A percentile compares a stretch with the other conserved stretches of the same genome.
Conservation (phyloP, 176 grass and related monocot genomes). For the Avena insularis region DNA sequence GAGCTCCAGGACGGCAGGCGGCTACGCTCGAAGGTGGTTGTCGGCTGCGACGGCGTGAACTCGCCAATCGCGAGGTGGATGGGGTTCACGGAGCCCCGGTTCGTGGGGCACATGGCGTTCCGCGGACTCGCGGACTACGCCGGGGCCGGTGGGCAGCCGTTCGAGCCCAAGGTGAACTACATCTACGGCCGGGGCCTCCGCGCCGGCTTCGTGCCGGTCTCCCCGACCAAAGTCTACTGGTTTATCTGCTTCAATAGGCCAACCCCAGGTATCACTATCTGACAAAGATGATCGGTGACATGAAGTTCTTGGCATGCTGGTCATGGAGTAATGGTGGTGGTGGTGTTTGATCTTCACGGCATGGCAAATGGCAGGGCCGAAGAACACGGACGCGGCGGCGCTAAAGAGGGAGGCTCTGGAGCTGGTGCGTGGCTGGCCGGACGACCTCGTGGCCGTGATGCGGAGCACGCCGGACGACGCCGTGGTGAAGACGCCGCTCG, state of each 20-base stretch:
- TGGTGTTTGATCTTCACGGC: constrained; percentile 3
- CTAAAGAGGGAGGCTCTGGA: constrained; percentile 77
- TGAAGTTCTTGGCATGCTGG: not conserved
- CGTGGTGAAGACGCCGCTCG: constrained; percentile 77
- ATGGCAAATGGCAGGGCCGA: constrained; percentile 50
- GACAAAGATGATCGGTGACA: not conserved
- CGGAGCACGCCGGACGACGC: constrained; percentile 64
- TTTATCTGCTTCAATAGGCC: constrained; percentile 90
- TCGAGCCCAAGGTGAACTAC: constrained; percentile 83
- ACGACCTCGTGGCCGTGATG: constrained; percentile 69
- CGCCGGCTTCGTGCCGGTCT: constrained; percentile 91
- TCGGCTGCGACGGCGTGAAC: constrained; percentile 85
- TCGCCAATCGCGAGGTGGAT: constrained; percentile 91
- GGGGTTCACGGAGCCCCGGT: constrained; percentile 84
- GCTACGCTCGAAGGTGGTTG: constrained; percentile 72
- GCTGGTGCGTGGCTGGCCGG: constrained; percentile 72
- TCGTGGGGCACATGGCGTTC: constrained; percentile 86
- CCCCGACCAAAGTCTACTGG: constrained; percentile 85
- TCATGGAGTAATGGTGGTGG: not conserved
- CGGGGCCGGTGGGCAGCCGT: constrained; percentile 64
- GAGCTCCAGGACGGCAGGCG: constrained; percentile 69
- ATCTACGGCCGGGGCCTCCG: constrained; percentile 84
- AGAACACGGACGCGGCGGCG: constrained; percentile 50
- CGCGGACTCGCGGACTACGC: constrained; percentile 81
- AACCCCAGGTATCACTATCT: constrained; percentile 52